Conservation (phyloP, 257 asterid species). For the Penstemon barbatus region DNA sequence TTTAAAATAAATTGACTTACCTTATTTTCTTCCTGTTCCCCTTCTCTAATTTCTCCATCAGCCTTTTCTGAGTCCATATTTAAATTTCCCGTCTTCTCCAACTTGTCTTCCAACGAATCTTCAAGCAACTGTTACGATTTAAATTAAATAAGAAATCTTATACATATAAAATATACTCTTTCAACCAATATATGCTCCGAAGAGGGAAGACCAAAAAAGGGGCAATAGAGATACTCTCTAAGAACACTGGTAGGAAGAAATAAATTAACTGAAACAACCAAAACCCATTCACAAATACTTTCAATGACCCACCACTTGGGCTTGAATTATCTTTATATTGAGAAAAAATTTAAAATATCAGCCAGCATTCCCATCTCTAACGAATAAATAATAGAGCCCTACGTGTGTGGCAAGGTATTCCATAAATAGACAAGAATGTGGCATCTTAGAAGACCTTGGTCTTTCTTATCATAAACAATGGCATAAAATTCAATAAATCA, state of each 20-base stretch:
- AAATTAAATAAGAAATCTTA: slow-evolving; percentile 26
- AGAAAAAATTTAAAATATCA: too few relatives aligned
- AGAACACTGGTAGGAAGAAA: too few relatives aligned
- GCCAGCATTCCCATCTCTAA: too few relatives aligned
- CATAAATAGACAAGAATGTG: neutral
- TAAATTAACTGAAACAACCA: neutral
- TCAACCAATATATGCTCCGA: slow-evolving; percentile 19
- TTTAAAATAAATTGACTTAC: slow-evolving; percentile 30
- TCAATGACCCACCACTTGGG: neutral
- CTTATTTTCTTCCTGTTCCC: slow-evolving; percentile 86
- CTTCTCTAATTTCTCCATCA: slow-evolving; percentile 78
- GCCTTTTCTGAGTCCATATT: slow-evolving; percentile 68
- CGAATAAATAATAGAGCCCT: too few relatives aligned
- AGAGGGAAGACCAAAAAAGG: slow-evolving; percentile 3
- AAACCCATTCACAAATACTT: slow-evolving; percentile 1
- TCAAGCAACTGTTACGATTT: slow-evolving; percentile 77
- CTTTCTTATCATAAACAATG: neutral
- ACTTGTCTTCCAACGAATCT: slow-evolving; percentile 86
- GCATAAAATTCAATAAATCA: neutral
- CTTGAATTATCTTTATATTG: neutral
- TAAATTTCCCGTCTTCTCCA: slow-evolving; percentile 71
- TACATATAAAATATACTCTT: slow-evolving; percentile 1
- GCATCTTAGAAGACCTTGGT: neutral
- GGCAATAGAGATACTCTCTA: neutral
- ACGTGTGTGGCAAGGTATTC: neutral